phyloP scores from a whole-genome alignment of 805 yeast species.

The Lipomyces mesembrius region DNA sequence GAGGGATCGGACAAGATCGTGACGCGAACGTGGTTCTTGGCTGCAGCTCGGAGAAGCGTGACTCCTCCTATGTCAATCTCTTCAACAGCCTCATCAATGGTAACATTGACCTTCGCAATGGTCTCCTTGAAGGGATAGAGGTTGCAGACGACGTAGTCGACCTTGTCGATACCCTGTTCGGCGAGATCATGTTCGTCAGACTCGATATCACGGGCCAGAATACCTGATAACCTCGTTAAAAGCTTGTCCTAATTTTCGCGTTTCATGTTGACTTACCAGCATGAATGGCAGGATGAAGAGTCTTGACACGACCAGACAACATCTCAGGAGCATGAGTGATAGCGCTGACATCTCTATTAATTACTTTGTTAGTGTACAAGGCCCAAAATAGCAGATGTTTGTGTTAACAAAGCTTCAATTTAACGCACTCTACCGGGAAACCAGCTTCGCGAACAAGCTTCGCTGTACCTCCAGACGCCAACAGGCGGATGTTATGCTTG shows the following conservation, averaged over 20 bases:
- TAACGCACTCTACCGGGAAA: slow-evolving; percentile 77
- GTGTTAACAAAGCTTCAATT: not conserved
- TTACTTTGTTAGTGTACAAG: slow-evolving; percentile 2
- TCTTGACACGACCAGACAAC: slow-evolving; percentile 98
- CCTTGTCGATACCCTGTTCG: slow-evolving; percentile 91
- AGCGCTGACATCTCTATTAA: slow-evolving; percentile 70
- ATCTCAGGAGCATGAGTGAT: slow-evolving; percentile 99
- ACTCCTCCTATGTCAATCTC: slow-evolving; percentile 99
- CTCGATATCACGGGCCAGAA: slow-evolving; percentile 90
- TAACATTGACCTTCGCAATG: slow-evolving; percentile 91
- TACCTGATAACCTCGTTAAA: slow-evolving; percentile 46
- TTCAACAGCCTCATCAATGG: slow-evolving; percentile 96
- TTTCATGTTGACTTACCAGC: slow-evolving; percentile 59
- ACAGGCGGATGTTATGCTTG: slow-evolving; percentile 83
- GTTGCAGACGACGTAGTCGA: slow-evolving; percentile 96
- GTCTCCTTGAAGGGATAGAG: slow-evolving; percentile 98
- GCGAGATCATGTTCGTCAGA: slow-evolving; percentile 86
- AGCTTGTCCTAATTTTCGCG: slow-evolving; percentile 19
- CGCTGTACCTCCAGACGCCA: slow-evolving; percentile 98
- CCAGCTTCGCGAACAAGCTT: slow-evolving; percentile 94
- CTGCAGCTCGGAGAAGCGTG: slow-evolving; percentile 96
- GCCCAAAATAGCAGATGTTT: not conserved
- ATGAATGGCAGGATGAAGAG: slow-evolving; percentile 98
- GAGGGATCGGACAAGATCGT: slow-evolving; percentile 93
- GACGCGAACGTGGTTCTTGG: slow-evolving; percentile 96